These are phyloP conservation scores for Prunus persica DNA, from an alignment of 306 rosid species.

Conservation along the genomic window DNA sequence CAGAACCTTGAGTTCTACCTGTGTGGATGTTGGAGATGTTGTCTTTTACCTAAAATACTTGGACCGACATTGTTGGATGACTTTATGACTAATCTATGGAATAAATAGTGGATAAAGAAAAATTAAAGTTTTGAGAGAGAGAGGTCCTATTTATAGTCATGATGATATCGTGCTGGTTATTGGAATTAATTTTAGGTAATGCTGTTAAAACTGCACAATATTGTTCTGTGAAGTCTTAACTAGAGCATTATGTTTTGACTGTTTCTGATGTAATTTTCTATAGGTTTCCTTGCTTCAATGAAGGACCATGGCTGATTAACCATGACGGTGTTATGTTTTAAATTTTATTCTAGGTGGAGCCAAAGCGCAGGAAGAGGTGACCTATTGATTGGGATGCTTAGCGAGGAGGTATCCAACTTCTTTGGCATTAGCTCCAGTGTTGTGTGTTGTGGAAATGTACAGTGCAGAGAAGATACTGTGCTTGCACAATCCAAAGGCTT, in stretches of 20 bases:
- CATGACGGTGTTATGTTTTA: constrained; percentile 11
- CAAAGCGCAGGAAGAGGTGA: constrained; percentile 62
- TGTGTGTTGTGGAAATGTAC: constrained; percentile 51
- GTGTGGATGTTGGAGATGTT: background rate
- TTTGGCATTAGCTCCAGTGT: constrained; percentile 38
- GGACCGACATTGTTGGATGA: background rate
- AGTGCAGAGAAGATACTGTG: constrained; percentile 55
- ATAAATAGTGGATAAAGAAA: background rate
- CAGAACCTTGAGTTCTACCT: no score
- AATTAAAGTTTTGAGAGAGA: background rate
- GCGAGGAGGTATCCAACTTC: constrained; percentile 38
- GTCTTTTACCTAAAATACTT: background rate
- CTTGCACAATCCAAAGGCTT: constrained; percentile 48
- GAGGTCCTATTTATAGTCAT: background rate
- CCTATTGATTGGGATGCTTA: constrained; percentile 14
- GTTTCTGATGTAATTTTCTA: background rate
- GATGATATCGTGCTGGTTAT: background rate
- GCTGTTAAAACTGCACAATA: background rate
- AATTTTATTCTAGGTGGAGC: constrained; percentile 41
- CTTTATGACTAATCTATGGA: background rate
- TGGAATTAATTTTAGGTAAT: background rate
- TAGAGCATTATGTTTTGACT: background rate
- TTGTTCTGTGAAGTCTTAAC: background rate
- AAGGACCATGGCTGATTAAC: background rate
- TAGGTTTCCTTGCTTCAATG: constrained; percentile 1